phyloP scores from a whole-genome alignment of 495 filamentous ascomycete genomes.

The Aspergillus nidulans region DNA sequence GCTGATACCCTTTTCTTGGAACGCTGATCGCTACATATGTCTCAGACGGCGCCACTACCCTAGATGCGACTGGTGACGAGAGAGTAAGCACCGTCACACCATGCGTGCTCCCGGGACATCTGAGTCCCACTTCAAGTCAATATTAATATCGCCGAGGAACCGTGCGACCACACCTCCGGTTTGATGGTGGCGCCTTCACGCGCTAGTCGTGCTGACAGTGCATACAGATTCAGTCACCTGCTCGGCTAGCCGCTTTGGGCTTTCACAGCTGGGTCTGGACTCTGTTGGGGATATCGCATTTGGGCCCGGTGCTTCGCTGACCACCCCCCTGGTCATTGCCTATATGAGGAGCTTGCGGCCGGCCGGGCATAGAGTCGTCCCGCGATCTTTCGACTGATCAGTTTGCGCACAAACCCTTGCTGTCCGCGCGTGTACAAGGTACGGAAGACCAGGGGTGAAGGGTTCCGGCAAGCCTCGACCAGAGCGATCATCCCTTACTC shows the following conservation, averaged over 20 bases:
- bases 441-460: not conserved
- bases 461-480: not conserved
- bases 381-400: not conserved
- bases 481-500: not conserved
- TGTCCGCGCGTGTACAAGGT: conserved; percentile 4
- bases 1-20: not conserved
- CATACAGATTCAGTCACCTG: conserved; percentile 22
- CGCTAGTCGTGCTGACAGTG: conserved; percentile 22
- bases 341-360: not conserved
- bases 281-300: not conserved
- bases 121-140: conserved; percentile 6
- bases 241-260: conserved; percentile 17
- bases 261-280: conserved; percentile 8
- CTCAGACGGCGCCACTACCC: not conserved
- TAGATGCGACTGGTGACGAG: conserved; percentile 1
- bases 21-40: conserved; percentile 7
- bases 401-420: not conserved
- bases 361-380: not conserved
- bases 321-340: not conserved
- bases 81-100: conserved; percentile 4
- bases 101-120: conserved; percentile 6
- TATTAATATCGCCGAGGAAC: conserved; percentile 11
- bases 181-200: conserved; percentile 10
- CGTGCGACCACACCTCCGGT: conserved; percentile 4
- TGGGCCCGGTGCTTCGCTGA: not conserved